These are phyloP conservation scores for Pugionium cornutum DNA, from an alignment of 345 rosid genomes.

Conservation along the genomic window DNA sequence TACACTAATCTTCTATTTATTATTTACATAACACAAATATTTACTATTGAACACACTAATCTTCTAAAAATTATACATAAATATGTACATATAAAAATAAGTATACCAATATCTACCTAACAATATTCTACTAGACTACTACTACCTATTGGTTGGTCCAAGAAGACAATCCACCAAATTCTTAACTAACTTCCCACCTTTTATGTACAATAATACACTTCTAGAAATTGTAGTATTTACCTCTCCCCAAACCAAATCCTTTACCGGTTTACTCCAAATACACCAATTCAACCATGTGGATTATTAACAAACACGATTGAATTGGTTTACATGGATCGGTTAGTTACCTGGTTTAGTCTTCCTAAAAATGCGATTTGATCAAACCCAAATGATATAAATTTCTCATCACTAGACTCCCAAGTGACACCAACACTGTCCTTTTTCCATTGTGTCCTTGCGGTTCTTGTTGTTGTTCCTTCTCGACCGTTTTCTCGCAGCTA, in stretches of 20 bases:
- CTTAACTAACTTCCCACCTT: slow-evolving; percentile 34
- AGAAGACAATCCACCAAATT: slow-evolving; percentile 35
- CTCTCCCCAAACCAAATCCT: slow-evolving; percentile 22
- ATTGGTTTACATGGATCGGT: slow-evolving; percentile 25
- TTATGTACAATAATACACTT: no score
- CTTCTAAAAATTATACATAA: slow-evolving; percentile 32
- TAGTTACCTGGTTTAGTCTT: not conserved
- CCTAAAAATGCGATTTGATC: slow-evolving; percentile 75
- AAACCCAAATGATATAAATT: slow-evolving; percentile 89
- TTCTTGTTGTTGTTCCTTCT: slow-evolving; percentile 40
- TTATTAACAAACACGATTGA: not conserved
- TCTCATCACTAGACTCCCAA: slow-evolving; percentile 81
- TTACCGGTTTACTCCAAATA: not conserved
- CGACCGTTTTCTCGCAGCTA: slow-evolving; percentile 44
- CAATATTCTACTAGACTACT: slow-evolving; percentile 4
- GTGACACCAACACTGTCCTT: slow-evolving; percentile 76
- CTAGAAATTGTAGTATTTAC: not conserved
- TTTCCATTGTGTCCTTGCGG: slow-evolving; percentile 24
- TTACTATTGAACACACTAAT: slow-evolving; percentile 18
- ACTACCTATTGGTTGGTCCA: slow-evolving; percentile 34
- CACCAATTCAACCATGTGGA: no score
- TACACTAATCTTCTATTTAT: slow-evolving; percentile 27
- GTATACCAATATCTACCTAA: slow-evolving; percentile 26
- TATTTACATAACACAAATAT: slow-evolving; percentile 24
- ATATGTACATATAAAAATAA: slow-evolving; percentile 11